These are phyloP conservation scores for Kazachstania bromeliacearum DNA, from an alignment of 805 yeast species.

Conservation along the genomic window DNA sequence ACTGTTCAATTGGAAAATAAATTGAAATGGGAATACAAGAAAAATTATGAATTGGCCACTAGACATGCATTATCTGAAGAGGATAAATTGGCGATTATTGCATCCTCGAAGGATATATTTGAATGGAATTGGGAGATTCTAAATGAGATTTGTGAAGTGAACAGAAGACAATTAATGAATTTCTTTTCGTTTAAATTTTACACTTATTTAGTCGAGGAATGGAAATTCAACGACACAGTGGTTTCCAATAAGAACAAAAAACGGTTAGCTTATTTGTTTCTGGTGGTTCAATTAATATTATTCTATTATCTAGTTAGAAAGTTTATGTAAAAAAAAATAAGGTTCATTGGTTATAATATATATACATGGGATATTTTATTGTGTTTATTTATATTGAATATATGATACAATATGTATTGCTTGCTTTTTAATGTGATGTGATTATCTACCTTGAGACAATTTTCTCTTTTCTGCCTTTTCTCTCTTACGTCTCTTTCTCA, in stretches of 20 bases:
- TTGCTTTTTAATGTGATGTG: neutral
- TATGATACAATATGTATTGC: neutral
- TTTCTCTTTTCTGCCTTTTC: conserved; percentile 76
- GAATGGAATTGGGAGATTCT: conserved; percentile 51
- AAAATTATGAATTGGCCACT: conserved; percentile 69
- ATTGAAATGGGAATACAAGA: conserved; percentile 57
- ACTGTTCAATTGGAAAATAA: conserved; percentile 49
- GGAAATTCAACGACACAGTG: conserved; percentile 20
- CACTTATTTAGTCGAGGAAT: conserved; percentile 27
- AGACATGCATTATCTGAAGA: conserved; percentile 59
- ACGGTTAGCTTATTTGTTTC: neutral
- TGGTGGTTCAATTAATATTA: no score
- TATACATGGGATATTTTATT: neutral
- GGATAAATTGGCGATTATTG: conserved; percentile 61
- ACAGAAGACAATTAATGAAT: conserved; percentile 45
- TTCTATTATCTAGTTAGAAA: neutral
- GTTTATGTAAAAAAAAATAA: no score
- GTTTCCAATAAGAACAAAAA: conserved; percentile 1
- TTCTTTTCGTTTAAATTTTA: conserved; percentile 46
- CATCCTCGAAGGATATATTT: conserved; percentile 59
- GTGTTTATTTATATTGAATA: neutral
- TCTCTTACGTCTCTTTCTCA: conserved; percentile 92
- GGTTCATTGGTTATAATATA: neutral
- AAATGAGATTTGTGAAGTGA: conserved; percentile 58
- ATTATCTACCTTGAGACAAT: conserved; percentile 36